A percentile compares a stretch with the other conserved stretches of the same genome.
phyloP scores from a whole-genome alignment of 805 yeast species.

The Starmerella scarabaei region DNA sequence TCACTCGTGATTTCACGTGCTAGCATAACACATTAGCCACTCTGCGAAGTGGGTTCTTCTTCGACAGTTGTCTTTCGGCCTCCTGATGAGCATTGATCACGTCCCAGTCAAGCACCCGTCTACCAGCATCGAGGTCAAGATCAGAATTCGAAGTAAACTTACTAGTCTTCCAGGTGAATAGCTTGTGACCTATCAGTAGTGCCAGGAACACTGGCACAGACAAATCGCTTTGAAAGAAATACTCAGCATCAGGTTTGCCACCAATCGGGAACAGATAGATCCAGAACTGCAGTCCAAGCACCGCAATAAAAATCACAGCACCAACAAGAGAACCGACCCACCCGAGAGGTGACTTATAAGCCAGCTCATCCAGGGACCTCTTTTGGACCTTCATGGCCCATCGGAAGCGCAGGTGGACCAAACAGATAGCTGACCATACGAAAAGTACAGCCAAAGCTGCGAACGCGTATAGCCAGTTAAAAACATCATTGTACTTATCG shows the following conservation, averaged over 20 bases:
- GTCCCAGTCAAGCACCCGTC: slow-evolving; percentile 27
- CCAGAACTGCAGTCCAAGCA: slow-evolving; percentile 68
- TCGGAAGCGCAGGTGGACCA: slow-evolving; percentile 32
- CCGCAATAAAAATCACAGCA: slow-evolving; percentile 39
- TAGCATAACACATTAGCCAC: neutral
- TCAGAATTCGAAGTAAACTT: slow-evolving; percentile 34
- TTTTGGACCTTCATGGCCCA: slow-evolving; percentile 47
- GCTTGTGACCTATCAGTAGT: slow-evolving; percentile 13
- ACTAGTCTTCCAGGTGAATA: slow-evolving; percentile 23
- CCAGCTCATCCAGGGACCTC: slow-evolving; percentile 49
- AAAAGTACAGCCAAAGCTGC: slow-evolving; percentile 13
- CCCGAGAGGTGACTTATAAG: slow-evolving; percentile 56
- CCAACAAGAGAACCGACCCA: slow-evolving; percentile 55
- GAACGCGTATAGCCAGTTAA: slow-evolving; percentile 17
- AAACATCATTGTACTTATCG: slow-evolving; percentile 20
- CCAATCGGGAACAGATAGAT: slow-evolving; percentile 60
- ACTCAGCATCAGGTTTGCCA: slow-evolving; percentile 18
- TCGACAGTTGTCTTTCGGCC: neutral
- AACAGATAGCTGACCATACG: slow-evolving; percentile 11
- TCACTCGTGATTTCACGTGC: no score
- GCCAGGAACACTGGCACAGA: slow-evolving; percentile 29
- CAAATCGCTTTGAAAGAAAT: slow-evolving; percentile 31
- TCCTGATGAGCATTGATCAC: neutral
- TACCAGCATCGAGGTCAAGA: slow-evolving; percentile 48
- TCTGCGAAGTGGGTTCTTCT: neutral